Conservation (phyloP, 441 rosid species). For the Sinapis alba region DNA sequence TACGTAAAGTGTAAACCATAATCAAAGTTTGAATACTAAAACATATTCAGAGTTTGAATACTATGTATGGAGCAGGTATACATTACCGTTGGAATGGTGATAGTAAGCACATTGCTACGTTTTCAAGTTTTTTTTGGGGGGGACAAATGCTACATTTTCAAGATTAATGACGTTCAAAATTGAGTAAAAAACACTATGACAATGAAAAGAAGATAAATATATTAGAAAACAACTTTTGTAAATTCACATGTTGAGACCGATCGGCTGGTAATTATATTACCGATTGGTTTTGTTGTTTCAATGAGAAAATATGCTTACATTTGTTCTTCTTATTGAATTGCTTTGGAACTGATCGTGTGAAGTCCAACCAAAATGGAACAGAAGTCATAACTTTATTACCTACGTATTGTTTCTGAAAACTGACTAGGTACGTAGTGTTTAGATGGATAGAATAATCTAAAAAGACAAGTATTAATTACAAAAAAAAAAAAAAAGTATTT, state of each 20-base stretch:
- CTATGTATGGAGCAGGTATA: background rate
- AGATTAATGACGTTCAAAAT: too few relatives aligned
- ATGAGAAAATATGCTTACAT: background rate
- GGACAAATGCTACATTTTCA: too few relatives aligned
- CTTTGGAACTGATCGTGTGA: background rate
- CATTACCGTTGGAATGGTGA: background rate
- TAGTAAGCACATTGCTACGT: background rate
- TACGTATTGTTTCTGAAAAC: too few relatives aligned
- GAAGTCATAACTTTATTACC: background rate
- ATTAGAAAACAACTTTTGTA: too few relatives aligned
- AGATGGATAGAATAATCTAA: too few relatives aligned
- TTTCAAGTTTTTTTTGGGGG: too few relatives aligned
- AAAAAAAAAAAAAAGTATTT: background rate
- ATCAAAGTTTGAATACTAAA: too few relatives aligned
- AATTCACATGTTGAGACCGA: background rate
- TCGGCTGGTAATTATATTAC: background rate
- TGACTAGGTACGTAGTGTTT: conserved; percentile 1
- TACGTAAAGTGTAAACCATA: conserved; percentile 8
- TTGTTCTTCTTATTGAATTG: background rate
- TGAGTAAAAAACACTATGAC: background rate
- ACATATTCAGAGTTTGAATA: background rate
- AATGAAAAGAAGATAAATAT: background rate
- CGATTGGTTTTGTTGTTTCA: background rate
- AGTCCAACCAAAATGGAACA: background rate
- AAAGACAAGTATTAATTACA: too few relatives aligned